Evolutionary conservation across 352 stramenopile genomes (phyloP).

Genomic region (Phytophthora ohioensis): DNA sequence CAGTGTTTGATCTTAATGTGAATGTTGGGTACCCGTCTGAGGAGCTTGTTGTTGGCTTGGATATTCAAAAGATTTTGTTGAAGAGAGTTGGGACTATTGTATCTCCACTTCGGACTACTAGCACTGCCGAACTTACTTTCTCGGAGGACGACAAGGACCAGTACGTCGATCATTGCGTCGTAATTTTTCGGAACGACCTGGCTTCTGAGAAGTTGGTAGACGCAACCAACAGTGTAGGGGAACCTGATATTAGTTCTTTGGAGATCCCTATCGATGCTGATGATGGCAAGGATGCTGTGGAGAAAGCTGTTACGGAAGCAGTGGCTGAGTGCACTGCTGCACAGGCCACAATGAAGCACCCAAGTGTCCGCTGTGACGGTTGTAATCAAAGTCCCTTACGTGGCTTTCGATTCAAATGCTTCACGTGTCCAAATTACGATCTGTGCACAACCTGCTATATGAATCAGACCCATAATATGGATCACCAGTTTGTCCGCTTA

Average conservation of each 20-base stretch:
- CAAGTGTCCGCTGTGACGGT: slow-evolving; percentile 81
- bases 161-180: slow-evolving; percentile 42
- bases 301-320: slow-evolving; percentile 39
- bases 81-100: slow-evolving; percentile 43
- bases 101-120: slow-evolving; percentile 21
- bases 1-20: slow-evolving; percentile 36
- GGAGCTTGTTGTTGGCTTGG: slow-evolving; percentile 28
- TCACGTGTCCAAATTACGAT: slow-evolving; percentile 80
- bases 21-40: slow-evolving; percentile 4
- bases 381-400: slow-evolving; percentile 76
- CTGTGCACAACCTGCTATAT: slow-evolving; percentile 75
- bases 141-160: background rate
- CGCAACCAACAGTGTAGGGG: slow-evolving; percentile 45
- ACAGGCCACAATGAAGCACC: slow-evolving; percentile 52
- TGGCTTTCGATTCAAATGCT: slow-evolving; percentile 84
- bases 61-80: slow-evolving; percentile 48
- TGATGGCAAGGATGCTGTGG: slow-evolving; percentile 29
- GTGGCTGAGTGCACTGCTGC: slow-evolving; percentile 34
- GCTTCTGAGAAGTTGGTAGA: slow-evolving; percentile 54
- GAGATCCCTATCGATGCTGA: slow-evolving; percentile 35
- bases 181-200: slow-evolving; percentile 63
- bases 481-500: slow-evolving; percentile 78
- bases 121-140: background rate
- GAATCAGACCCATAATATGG: slow-evolving; percentile 62
- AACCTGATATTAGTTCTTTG: slow-evolving; percentile 53